Evolutionary conservation across 768 basidiomycete genomes (phyloP).

Genomic region (Hydnomerulius pinastri): DNA sequence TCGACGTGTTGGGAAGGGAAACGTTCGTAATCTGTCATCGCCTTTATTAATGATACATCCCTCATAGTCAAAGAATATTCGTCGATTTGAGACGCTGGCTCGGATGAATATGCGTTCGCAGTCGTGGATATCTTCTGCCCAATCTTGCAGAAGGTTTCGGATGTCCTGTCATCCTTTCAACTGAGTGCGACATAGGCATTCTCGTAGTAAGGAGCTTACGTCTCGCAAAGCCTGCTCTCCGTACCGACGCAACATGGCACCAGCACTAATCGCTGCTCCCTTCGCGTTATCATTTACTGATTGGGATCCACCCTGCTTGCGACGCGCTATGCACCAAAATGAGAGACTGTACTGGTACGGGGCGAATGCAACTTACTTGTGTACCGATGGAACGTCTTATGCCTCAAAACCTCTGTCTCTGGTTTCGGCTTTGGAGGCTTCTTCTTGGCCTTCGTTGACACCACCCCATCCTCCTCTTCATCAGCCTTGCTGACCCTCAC

Average conservation of each 20-base stretch:
- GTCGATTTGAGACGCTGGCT: conserved; percentile 82
- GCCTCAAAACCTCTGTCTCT: conserved; percentile 78
- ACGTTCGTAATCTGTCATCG: conserved; percentile 83
- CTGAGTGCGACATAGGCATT: neutral
- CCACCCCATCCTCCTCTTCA: conserved; percentile 41
- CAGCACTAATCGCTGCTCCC: conserved; percentile 90
- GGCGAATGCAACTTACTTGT: conserved; percentile 67
- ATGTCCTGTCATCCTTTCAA: conserved; percentile 65
- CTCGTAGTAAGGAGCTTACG: conserved; percentile 43
- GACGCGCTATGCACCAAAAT: conserved; percentile 67
- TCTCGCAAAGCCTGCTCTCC: conserved; percentile 93
- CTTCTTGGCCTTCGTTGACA: conserved; percentile 46
- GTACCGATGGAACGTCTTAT: conserved; percentile 98
- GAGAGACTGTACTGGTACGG: conserved; percentile 3
- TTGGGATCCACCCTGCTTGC: conserved; percentile 97
- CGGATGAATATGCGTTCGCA: conserved; percentile 93
- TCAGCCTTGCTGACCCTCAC: conserved; percentile 63
- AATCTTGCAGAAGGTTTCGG: conserved; percentile 75
- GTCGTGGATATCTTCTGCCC: conserved; percentile 83
- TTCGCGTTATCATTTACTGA: conserved; percentile 90
- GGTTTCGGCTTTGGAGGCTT: conserved; percentile 68
- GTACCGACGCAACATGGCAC: conserved; percentile 90
- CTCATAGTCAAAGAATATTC: conserved; percentile 90
- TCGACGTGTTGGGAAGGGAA: conserved; percentile 94
- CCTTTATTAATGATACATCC: conserved; percentile 73